Evolutionary conservation across 1,284 basidiomycete species (phyloP), one percentile per base, ranked within the genome.

Genomic region (Coriolopsis trogii): DNA sequence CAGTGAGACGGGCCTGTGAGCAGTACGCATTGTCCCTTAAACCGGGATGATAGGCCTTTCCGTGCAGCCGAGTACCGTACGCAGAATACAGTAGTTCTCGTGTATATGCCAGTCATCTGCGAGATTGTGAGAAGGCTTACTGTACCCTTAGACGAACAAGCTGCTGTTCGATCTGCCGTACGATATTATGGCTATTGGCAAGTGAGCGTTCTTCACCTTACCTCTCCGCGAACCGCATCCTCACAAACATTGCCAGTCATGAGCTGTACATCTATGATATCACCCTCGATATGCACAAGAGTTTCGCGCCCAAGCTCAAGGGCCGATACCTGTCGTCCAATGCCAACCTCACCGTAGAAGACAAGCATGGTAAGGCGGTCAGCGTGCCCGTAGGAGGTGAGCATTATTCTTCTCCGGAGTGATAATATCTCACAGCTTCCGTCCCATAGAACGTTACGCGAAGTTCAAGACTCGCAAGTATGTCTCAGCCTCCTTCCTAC

Each of bases 111-210:
- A n/a, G n/a, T n/a, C n/a, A n/a, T n/a, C n/a, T n/a, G n/a, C n/a
- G n/a, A n/a, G 33, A 36, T 4, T 10, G 21, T 10, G 55, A 33
- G 23, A 10, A n/a, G 16, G 33, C 16, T 16, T 9, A 6, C 20
- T 18, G 24, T 24, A 24, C 15, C 10, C 10, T 13, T 38, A 88
- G 83, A 75, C 82, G 13, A 86, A 87, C 67, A 72, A 88, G 63
- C 87, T 92, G 69, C 78, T 95, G 59, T 73, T 82, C 25, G 72
- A 84, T 59, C 75, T 95, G 24, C 84, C 88, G 0, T 95, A 93
- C 65, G 94, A 96, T 65, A 63, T 93, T 8, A 81, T 95, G 62
- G 74, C 90, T 0, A 91, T 95, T 53, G 93, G 94, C 63, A 95
- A 95, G 82, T 85, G 60, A 45, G 82, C 70, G 10, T 9, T 9